phyloP scores from a whole-genome alignment of 805 yeast species.

The Diddensiella transvaalensis region DNA sequence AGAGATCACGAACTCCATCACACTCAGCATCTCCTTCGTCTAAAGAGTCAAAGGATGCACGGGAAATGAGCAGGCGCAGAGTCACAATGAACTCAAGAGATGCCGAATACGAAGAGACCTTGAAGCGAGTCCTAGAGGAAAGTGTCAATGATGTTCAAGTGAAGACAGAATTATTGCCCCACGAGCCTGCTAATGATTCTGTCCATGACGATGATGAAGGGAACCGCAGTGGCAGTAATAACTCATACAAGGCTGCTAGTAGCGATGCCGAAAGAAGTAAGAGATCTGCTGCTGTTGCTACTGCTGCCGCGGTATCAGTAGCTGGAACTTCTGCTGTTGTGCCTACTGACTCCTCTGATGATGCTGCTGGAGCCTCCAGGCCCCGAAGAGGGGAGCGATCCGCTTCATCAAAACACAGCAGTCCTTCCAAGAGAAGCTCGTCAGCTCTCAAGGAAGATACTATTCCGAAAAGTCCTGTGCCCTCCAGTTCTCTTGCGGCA shows the following conservation, averaged over 20 bases:
- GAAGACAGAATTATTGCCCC: constrained; percentile 10
- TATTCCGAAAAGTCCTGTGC: neutral
- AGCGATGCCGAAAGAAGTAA: constrained; percentile 1
- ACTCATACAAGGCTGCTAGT: constrained; percentile 17
- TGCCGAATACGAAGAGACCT: constrained; percentile 24
- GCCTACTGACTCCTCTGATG: neutral
- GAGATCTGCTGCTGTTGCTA: neutral
- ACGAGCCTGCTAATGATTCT: constrained; percentile 26
- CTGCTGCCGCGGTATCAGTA: too few species aligned
- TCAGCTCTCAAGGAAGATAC: constrained; percentile 1
- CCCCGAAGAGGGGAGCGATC: neutral
- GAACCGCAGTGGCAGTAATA: neutral
- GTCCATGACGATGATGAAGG: constrained; percentile 25
- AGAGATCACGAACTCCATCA: constrained; percentile 7
- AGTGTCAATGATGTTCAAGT: constrained; percentile 32
- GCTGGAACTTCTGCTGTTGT: neutral
- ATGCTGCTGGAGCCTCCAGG: neutral
- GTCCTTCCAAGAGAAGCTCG: neutral
- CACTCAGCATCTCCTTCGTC: neutral
- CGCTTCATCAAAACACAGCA: neutral
- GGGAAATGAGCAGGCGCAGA: constrained; percentile 12
- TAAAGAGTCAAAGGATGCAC: neutral
- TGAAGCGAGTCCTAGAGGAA: constrained; percentile 40
- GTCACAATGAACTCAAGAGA: constrained; percentile 23
- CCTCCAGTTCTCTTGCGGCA: neutral